A percentile compares a stretch with the other conserved stretches of the same genome.
Evolutionary conservation across 2,329 filamentous ascomycete genomes (phyloP).

Genomic region (Botryotinia calthae): DNA sequence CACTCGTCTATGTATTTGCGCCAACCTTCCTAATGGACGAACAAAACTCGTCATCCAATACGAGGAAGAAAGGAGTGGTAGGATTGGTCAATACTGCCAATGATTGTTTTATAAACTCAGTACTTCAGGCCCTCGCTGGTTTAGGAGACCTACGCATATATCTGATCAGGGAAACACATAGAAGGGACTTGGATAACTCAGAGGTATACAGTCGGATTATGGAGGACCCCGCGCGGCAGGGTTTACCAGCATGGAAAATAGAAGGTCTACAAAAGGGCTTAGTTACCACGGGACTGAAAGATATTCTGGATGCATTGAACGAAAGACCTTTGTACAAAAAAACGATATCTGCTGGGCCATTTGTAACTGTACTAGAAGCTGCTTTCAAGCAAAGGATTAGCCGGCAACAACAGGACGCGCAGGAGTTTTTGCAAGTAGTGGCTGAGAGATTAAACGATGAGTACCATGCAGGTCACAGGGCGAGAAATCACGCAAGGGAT

Average conservation of each 20-base stretch:
- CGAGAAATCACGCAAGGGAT: conserved; percentile 56
- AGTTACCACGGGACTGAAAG: conserved; percentile 84
- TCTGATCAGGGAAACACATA: conserved; percentile 86
- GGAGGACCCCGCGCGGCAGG: conserved; percentile 46
- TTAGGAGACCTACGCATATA: conserved; percentile 86
- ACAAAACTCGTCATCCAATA: conserved; percentile 50
- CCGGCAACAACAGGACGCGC: conserved; percentile 93
- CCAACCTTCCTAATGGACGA: conserved; percentile 97
- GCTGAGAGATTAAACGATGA: conserved; percentile 91
- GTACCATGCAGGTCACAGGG: conserved; percentile 80
- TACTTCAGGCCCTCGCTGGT: conserved; percentile 88
- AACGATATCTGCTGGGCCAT: conserved; percentile 82
- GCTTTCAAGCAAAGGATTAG: conserved; percentile 91
- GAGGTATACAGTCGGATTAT: conserved; percentile 69
- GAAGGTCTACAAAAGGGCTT: conserved; percentile 73
- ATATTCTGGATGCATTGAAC: conserved; percentile 88
- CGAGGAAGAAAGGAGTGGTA: conserved; percentile 80
- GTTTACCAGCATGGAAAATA: conserved; percentile 57
- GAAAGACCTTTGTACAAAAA: conserved; percentile 92
- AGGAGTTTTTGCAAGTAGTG: conserved; percentile 94
- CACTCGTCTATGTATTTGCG: conserved; percentile 94
- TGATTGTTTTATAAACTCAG: conserved; percentile 95
- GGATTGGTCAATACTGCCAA: conserved; percentile 89
- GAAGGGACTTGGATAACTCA: conserved; percentile 73
- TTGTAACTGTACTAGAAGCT: conserved; percentile 77